phyloP scores from a whole-genome alignment of 1,284 basidiomycete genomes.

The Leccinum pseudoinsigne region DNA sequence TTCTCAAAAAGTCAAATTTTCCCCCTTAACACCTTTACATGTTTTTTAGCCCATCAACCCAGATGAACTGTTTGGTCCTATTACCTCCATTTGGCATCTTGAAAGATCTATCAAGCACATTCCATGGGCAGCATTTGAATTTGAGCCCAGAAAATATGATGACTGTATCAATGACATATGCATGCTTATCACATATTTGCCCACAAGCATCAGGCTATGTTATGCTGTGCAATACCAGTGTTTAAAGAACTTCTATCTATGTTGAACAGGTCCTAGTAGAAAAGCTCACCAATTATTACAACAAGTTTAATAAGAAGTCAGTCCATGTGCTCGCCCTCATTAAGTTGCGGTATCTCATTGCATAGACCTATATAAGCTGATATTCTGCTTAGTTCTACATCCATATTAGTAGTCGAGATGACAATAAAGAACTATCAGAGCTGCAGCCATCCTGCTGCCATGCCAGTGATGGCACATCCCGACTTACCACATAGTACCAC shows the following conservation, averaged over 20 bases:
- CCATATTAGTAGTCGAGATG: not conserved
- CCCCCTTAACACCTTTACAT: not conserved
- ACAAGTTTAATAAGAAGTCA: not conserved
- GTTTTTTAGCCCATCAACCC: not conserved
- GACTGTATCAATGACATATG: not conserved
- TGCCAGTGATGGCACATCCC: too few species aligned
- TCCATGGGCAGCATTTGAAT: not conserved
- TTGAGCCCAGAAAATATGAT: not conserved
- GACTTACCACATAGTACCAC: too few species aligned
- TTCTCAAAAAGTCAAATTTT: not conserved
- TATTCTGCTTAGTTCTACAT: not conserved
- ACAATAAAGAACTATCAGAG: too few species aligned
- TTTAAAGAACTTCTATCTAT: not conserved
- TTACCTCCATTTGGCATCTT: not conserved
- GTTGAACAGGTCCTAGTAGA: not conserved
- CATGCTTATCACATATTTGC: not conserved
- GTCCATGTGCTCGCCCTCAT: not conserved
- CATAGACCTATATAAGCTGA: not conserved
- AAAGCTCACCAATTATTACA: not conserved
- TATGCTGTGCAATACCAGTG: not conserved
- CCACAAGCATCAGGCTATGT: not conserved
- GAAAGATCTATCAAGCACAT: not conserved
- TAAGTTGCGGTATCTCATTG: not conserved
- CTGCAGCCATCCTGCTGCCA: too few species aligned
- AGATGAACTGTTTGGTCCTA: not conserved